phyloP scores from a whole-genome alignment of 805 yeast species.

The Candida alai region DNA sequence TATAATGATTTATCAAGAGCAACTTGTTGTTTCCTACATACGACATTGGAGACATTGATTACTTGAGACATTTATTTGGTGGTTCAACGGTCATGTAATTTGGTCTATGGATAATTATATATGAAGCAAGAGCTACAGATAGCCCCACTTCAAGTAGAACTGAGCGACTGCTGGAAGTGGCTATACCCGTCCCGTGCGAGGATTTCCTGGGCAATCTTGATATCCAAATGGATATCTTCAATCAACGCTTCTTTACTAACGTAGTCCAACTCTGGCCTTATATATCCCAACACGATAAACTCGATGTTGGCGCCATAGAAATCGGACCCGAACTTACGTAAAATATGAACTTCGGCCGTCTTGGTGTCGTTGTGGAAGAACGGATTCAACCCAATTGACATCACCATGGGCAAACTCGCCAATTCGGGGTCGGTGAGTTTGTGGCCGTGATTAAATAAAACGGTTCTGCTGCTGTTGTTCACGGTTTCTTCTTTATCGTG shows the following conservation, averaged over 20 bases:
- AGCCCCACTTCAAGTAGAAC: too few species aligned
- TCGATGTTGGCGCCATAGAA: slow-evolving; percentile 82
- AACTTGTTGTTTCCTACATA: too few species aligned
- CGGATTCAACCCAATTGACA: slow-evolving; percentile 96
- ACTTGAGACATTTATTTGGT: too few species aligned
- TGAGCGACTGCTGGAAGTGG: too few species aligned
- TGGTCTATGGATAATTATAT: too few species aligned
- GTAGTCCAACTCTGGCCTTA: slow-evolving; percentile 87
- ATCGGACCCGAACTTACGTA: slow-evolving; percentile 61
- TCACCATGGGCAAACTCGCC: slow-evolving; percentile 75
- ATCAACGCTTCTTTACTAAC: slow-evolving; percentile 81
- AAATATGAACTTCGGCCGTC: slow-evolving; percentile 83
- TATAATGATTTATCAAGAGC: too few species aligned
- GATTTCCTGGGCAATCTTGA: slow-evolving; percentile 55
- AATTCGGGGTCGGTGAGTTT: slow-evolving; percentile 41
- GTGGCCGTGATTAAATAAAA: slow-evolving; percentile 59
- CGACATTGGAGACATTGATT: too few species aligned
- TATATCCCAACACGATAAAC: slow-evolving; percentile 76
- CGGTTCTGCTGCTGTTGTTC: slow-evolving; percentile 13
- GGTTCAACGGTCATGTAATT: too few species aligned
- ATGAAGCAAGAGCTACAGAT: too few species aligned
- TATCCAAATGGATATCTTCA: slow-evolving; percentile 78
- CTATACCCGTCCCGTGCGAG: slow-evolving; percentile 32
- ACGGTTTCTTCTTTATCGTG: slow-evolving; percentile 9
- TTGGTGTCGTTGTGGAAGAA: slow-evolving; percentile 75